Evolutionary conservation across 1,284 basidiomycete species (phyloP).

Genomic region (Farysia itapuensis): DNA sequence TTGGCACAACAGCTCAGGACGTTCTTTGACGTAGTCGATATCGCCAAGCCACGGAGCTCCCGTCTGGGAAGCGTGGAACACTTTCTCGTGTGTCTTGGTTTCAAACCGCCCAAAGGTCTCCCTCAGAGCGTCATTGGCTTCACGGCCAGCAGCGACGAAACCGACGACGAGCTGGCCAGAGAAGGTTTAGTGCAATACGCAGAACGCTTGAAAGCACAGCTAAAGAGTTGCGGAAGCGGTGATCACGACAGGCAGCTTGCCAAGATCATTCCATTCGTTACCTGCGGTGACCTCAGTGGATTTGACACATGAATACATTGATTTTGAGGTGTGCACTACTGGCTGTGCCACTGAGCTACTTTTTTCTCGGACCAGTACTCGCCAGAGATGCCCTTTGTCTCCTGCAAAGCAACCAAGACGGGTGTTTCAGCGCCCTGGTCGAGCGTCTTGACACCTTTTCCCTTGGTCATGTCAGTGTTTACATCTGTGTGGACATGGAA

Average conservation of each 20-base stretch:
- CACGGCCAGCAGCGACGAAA: not conserved
- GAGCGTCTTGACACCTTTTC: constrained; percentile 44
- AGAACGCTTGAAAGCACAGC: constrained; percentile 13
- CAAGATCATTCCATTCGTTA: constrained; percentile 21
- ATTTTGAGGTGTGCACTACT: not conserved
- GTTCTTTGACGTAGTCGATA: constrained; percentile 62
- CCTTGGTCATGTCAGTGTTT: constrained; percentile 52
- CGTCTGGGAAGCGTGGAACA: constrained; percentile 61
- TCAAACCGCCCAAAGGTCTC: constrained; percentile 38
- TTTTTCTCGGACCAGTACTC: constrained; percentile 36
- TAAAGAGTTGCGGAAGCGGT: not conserved
- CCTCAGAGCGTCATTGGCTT: constrained; percentile 11
- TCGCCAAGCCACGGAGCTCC: constrained; percentile 61
- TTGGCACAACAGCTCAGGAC: constrained; percentile 51
- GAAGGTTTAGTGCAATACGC: constrained; percentile 20
- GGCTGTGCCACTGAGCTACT: constrained; percentile 7
- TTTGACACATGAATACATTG: constrained; percentile 23
- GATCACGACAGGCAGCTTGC: constrained; percentile 7
- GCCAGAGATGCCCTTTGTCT: constrained; percentile 29
- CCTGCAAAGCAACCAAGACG: constrained; percentile 44
- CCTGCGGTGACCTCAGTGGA: constrained; percentile 30
- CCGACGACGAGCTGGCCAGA: constrained; percentile 8
- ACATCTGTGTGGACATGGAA: constrained; percentile 17
- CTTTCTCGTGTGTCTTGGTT: constrained; percentile 65
- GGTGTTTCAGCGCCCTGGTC: constrained; percentile 57